Conservation (phyloP, 1,284 basidiomycete genomes). For the Malassezia pachydermatis region DNA sequence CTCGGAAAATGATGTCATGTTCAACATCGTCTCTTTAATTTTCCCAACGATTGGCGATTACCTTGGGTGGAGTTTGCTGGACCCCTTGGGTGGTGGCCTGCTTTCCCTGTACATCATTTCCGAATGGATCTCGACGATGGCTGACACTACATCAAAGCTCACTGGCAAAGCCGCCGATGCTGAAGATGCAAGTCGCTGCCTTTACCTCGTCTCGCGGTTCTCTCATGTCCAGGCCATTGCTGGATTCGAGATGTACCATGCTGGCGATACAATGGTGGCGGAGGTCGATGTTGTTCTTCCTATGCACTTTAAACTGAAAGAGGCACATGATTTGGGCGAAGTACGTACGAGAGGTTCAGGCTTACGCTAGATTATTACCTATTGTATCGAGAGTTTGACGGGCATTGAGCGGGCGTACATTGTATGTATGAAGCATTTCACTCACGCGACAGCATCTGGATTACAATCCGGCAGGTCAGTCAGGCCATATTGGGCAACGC, state of each 20-base stretch:
- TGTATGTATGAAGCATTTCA: background rate
- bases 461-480: slow-evolving; percentile 38
- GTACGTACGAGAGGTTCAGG: background rate
- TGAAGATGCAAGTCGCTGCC: slow-evolving; percentile 32
- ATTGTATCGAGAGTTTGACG: slow-evolving; percentile 35
- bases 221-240: slow-evolving; percentile 37
- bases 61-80: slow-evolving; percentile 30
- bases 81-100: slow-evolving; percentile 36
- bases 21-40: slow-evolving; percentile 54
- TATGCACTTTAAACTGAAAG: slow-evolving; percentile 35
- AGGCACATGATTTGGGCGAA: slow-evolving; percentile 44
- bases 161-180: slow-evolving; percentile 31
- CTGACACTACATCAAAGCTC: slow-evolving; percentile 38
- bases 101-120: slow-evolving; percentile 40
- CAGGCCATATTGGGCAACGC: slow-evolving; percentile 34
- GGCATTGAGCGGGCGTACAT: slow-evolving; percentile 38
- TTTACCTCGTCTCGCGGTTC: slow-evolving; percentile 43
- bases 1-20: slow-evolving; percentile 54
- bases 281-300: slow-evolving; percentile 43
- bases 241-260: slow-evolving; percentile 43
- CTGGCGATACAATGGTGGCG: slow-evolving; percentile 42
- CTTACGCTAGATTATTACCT: slow-evolving; percentile 29
- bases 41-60: slow-evolving; percentile 51
- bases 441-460: slow-evolving; percentile 23
- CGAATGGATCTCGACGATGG: slow-evolving; percentile 40